Evolutionary conservation across 345 rosid genomes (phyloP).

Genomic region (Dimocarpus longan): DNA sequence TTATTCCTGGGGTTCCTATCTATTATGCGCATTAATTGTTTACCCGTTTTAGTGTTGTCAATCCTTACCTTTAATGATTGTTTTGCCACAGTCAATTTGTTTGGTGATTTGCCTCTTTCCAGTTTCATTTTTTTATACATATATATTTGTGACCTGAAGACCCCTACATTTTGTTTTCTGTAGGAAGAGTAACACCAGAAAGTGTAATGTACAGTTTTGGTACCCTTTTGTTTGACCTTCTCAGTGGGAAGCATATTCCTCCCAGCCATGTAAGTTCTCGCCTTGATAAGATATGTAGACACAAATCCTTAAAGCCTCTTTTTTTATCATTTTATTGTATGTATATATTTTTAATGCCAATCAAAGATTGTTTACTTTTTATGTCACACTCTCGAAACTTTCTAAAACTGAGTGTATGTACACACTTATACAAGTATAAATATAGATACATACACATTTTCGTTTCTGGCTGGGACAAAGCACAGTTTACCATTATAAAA

Average conservation of each 20-base stretch:
- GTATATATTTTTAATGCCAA: neutral
- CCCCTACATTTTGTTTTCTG: conserved; percentile 21
- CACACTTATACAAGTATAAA: neutral
- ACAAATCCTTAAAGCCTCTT: neutral
- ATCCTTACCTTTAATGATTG: neutral
- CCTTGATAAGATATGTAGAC: neutral
- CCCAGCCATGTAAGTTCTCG: conserved; percentile 80
- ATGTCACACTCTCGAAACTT: neutral
- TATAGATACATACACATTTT: neutral
- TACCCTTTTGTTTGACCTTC: conserved; percentile 87
- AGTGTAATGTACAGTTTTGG: conserved; percentile 94
- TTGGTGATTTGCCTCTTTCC: neutral
- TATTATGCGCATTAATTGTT: neutral
- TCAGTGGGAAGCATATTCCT: conserved; percentile 96
- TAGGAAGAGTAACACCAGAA: conserved; percentile 87
- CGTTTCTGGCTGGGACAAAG: neutral
- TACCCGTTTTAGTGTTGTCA: neutral
- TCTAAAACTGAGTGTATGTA: neutral
- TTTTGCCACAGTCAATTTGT: neutral
- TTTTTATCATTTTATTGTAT: neutral
- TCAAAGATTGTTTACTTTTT: neutral
- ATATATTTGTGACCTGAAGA: neutral
- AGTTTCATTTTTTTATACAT: neutral
- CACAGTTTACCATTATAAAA: too few relatives aligned
- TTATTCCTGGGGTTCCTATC: neutral